Conservation (phyloP, 768 basidiomycete species). For the Leucosporidium scottii region DNA sequence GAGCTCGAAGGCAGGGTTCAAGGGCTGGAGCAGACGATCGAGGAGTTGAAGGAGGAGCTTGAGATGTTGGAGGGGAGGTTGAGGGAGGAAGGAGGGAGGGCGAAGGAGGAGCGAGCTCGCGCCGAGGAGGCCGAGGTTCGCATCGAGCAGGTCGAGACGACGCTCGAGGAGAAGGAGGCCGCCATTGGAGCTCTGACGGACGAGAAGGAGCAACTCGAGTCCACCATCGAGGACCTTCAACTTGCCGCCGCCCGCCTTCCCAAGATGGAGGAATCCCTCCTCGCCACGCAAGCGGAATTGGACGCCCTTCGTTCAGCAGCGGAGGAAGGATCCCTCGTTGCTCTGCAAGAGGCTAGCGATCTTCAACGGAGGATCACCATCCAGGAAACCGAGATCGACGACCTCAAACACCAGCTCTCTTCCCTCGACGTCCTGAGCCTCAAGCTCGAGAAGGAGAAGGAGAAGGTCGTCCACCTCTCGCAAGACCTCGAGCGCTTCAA, state of each 20-base stretch:
- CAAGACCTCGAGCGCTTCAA: slow-evolving; percentile 11
- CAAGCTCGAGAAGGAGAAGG: slow-evolving; percentile 4
- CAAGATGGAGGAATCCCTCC: background rate
- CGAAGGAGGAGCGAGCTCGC: background rate
- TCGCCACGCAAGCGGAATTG: background rate
- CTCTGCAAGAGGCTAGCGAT: slow-evolving; percentile 1
- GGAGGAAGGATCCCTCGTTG: slow-evolving; percentile 8
- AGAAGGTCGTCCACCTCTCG: slow-evolving; percentile 12
- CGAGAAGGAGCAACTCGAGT: background rate
- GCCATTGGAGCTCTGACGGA: background rate
- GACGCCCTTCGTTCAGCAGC: slow-evolving; percentile 10
- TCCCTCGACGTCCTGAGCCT: slow-evolving; percentile 9
- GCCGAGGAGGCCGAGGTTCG: background rate
- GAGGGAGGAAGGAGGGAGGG: background rate
- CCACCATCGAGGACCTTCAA: background rate
- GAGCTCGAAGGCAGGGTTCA: too few species aligned
- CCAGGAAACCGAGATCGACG: slow-evolving; percentile 13
- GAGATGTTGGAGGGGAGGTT: background rate
- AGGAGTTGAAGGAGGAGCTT: background rate
- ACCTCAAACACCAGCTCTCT: slow-evolving; percentile 2
- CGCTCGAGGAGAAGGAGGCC: background rate
- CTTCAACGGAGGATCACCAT: slow-evolving; percentile 5
- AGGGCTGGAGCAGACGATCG: background rate
- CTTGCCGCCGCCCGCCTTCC: background rate
- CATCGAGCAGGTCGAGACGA: background rate